Evolutionary conservation across 495 filamentous ascomycete genomes (phyloP).

Genomic region (Sabuloglossum arenarium): DNA sequence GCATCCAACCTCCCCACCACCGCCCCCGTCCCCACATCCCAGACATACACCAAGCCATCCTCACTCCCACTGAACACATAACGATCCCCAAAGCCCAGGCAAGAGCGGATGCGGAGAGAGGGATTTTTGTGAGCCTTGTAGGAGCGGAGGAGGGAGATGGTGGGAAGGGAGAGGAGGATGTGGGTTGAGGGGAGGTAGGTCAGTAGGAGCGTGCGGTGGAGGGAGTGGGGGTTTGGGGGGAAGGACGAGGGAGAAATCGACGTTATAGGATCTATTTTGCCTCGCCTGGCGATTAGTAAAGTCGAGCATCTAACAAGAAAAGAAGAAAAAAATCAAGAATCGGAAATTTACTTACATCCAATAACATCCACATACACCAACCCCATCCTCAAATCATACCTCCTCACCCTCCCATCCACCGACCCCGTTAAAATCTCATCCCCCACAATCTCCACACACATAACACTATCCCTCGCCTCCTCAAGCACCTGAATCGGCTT

Average conservation of each 20-base stretch:
- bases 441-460: slow-evolving; percentile 30
- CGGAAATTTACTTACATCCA: slow-evolving; percentile 23
- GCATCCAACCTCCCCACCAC: slow-evolving; percentile 35
- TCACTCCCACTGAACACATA: slow-evolving; percentile 75
- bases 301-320: too few relatives aligned
- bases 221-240: slow-evolving; percentile 45
- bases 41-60: slow-evolving; percentile 56
- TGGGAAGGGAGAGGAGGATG: slow-evolving; percentile 60
- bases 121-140: slow-evolving; percentile 45
- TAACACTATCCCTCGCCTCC: slow-evolving; percentile 64
- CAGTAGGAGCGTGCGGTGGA: too few relatives aligned
- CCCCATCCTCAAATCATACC: slow-evolving; percentile 80
- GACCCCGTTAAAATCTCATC: slow-evolving; percentile 47
- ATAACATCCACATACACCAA: slow-evolving; percentile 51
- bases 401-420: slow-evolving; percentile 67
- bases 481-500: slow-evolving; percentile 60
- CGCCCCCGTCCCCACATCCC: slow-evolving; percentile 71
- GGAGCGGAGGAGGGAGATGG: slow-evolving; percentile 50
- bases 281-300: neutral
- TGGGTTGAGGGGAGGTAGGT: slow-evolving; percentile 53
- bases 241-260: too few relatives aligned
- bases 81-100: slow-evolving; percentile 38
- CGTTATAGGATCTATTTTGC: slow-evolving; percentile 28
- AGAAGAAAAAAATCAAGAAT: neutral
- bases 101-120: slow-evolving; percentile 49